Base-by-base conservation (phyloP, 2,329 filamentous ascomycete species). In the Grosmannia clavigera region DNA sequence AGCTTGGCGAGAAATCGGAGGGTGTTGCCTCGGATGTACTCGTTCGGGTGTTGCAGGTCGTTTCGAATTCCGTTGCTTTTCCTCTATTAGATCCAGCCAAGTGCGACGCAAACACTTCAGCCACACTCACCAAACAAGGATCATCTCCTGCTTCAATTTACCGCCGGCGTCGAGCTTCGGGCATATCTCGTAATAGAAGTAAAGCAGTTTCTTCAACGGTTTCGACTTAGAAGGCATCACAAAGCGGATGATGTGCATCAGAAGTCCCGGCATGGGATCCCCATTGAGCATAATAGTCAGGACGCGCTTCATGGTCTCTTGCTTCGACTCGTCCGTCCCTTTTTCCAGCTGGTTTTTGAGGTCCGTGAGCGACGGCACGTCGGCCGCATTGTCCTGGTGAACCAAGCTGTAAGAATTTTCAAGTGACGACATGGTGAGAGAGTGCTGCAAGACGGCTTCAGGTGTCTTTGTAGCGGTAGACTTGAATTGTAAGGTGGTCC, bases 181-280 rank as follows among this genome's bases (percentile, higher is more conserved):
- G 73, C 94, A 97, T 72, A 97, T 94, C 76, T 99, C 94, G 73
- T 97, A 96, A 79, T 99, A 99, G 74, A 99, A 94, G 77, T 99
- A 99, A 60, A 99, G 83, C 63, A 99, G 82, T 79, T 99, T 99
- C 83, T 99, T 99, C 69, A 99, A 79, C 51, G 87, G 79, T 78
- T 99, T 99, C 75, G 88, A 90, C 78, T 95, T 96, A 64, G 91
- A 96, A 16, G 94, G 94, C 94, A 99, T 99, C 68, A 99, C 92
- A 73, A 99, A 99, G 73, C 94, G 90, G 74, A 99, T 99, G 70
- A 99, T 99, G 78, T 97, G 94, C 94, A 99, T 99, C 68, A 99
- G 85, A 25, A 99, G 81, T 67, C 91, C 86, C 31, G 92, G 88
- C 87, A 99, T 94, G 50, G 94, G 86, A 71, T 99, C 92, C 67